Evolutionary conservation across 75 land plant species (phyloP), one percentile per base, ranked within the genome.

Genomic region (Azolla pinnata): DNA sequence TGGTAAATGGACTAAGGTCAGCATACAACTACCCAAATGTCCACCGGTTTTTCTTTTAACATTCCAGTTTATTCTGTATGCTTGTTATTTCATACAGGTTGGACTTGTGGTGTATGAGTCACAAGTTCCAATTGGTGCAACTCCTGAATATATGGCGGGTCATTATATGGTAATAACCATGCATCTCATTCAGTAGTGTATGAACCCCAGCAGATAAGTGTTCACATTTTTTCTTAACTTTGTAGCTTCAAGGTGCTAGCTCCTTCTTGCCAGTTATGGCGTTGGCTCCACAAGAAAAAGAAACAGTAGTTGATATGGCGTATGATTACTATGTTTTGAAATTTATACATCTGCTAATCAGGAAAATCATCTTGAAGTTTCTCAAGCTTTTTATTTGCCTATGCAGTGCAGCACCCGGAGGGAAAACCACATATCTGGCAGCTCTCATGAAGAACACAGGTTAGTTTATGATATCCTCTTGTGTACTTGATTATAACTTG

Each of bases 191-290:
- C 53, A 17, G 14, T n/a, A n/a, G n/a, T n/a, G n/a, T n/a, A n/a
- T n/a, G n/a, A n/a, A n/a, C n/a, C n/a, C n/a, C n/a, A n/a, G 5
- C 23, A 51, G 5, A 51, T 51, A 17, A 51, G 18, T 51, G 7
- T 9, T 51, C 23, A 18, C 53, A 7, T n/a, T n/a, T n/a, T n/a
- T n/a, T n/a, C n/a, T n/a, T n/a, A n/a, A n/a, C n/a, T n/a, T 33
- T 38, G 24, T 80, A 92, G 97, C 83, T 85, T 8, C 97, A 92
- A 88, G 73, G 96, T 75, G 95, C 90, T 18, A 88, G 87, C 59
- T 92, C 97, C 5, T 92, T 92, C 70, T 67, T 92, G 60, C 97
- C 97, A 31, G 97, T 92, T 23, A 92, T 92, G 89, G 97, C 97
- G 17, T 83, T 92, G 67, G 97, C 97, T 68, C 96, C 97, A 34